Evolutionary conservation across 495 filamentous ascomycete genomes (phyloP), one percentile per base, ranked within the genome.

Genomic region (Talaromyces ruber): DNA sequence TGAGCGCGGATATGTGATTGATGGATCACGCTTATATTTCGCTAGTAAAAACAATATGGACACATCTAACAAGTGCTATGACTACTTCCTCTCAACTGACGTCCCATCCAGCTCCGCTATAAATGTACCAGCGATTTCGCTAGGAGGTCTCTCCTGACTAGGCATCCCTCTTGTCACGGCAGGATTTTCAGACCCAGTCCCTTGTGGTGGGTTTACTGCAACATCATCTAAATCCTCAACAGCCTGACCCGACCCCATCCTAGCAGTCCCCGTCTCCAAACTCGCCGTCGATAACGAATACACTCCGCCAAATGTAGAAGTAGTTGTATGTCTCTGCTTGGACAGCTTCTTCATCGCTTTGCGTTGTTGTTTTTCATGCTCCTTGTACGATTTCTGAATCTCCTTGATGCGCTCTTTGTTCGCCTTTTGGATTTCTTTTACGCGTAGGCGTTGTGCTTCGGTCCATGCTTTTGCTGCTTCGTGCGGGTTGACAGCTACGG

Each of bases 281-380:
- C 25, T 43, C 58, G 58, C 39, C 14, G 58, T 32, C 14, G 55
- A 58, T 28, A 24, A 21, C 14, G 43, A 51, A 12, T 30, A 22
- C 21, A 58, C 25, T 22, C 16, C 22, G 3, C 16, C 18, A 28
- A 29, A 29, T 12, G n/a, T 28, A 7, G 57, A 16, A 22, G 18
- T 22, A 0, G 28, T 12, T 16, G 59, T 25, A 54, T 18, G 14
- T 22, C 28, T 60, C 43, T 8, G 24, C 11, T 59, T 59, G 1
- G 18, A 18, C 28, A 30, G 30, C 39, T 52, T 52, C 43, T 60
- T 60, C 14, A 47, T 47, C 12, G 29, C 24, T 30, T 60, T 60
- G 7, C 62, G 61, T 59, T 67, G 66, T 58, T 72, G 69, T 51
- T 70, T 71, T n/a, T 59, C 55, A 26, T 68, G 67, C 52, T 70